These are phyloP conservation scores for Phytophthora idaei DNA, from an alignment of 352 stramenopile genomes.

Conservation along the genomic window DNA sequence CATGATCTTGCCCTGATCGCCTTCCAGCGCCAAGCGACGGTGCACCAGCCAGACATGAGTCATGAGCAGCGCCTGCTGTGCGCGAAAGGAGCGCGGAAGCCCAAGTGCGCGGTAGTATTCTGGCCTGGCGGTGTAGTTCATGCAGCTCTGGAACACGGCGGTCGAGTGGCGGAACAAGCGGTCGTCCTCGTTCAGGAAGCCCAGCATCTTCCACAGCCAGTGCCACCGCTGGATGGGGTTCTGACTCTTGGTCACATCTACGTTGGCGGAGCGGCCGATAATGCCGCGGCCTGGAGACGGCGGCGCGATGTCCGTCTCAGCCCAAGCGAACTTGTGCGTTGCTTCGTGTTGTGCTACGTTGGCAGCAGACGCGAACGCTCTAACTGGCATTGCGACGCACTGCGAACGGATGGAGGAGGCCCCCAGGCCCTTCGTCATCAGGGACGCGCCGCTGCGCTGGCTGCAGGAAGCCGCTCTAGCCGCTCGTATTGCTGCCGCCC, in stretches of 20 bases:
- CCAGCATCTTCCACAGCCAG: constrained; percentile 84
- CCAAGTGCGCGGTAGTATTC: constrained; percentile 77
- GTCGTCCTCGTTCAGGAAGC: constrained; percentile 89
- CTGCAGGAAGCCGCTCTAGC: constrained; percentile 11
- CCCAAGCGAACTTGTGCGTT: constrained; percentile 65
- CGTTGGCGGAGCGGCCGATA: constrained; percentile 77
- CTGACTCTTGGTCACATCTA: constrained; percentile 75
- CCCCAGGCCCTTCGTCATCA: constrained; percentile 5
- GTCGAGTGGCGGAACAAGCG: constrained; percentile 75
- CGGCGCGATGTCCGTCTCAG: constrained; percentile 80
- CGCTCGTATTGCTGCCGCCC: constrained; percentile 15
- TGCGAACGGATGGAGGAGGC: constrained; percentile 10
- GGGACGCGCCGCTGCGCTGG: constrained; percentile 11
- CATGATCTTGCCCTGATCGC: constrained; percentile 82
- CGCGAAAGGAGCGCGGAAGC: constrained; percentile 87
- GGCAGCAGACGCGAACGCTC: constrained; percentile 17
- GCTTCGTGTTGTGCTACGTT: constrained; percentile 9
- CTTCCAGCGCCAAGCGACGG: constrained; percentile 88
- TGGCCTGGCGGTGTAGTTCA: constrained; percentile 77
- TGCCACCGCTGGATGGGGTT: constrained; percentile 74
- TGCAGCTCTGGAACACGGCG: constrained; percentile 82
- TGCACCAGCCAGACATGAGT: constrained; percentile 97
- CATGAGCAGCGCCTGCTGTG: constrained; percentile 93
- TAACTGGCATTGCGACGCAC: neutral
- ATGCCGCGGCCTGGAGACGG: constrained; percentile 75